Base-by-base conservation (phyloP, 257 asterid genomes). In the Verbascum thapsus region DNA sequence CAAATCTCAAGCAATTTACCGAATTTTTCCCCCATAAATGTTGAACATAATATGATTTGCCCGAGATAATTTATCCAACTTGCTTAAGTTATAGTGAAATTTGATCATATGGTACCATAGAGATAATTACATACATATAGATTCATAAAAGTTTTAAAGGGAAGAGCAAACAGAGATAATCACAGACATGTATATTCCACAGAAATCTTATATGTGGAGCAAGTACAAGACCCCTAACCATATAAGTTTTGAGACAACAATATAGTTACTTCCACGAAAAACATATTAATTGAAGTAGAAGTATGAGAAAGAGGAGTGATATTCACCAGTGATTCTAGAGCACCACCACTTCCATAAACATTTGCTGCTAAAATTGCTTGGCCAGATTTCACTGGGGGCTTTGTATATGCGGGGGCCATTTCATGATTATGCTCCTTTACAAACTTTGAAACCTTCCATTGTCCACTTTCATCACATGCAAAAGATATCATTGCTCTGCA, bases 381-480 rank as follows among this genome's bases (percentile, higher is more conserved):
- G 34, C 88, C 95, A 54, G 95, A 81, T 68, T 81, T 79, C 69
- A 75, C 63, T 10, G 67, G 55, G 38, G 89, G 90, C 83, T 81
- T 81, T 30, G 74, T 79, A 49, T 73, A 79, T 8, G 85, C 79
- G 2, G 73, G 82, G 52, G 86, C 77, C 95, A 81, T 79, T 57
- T 86, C 85, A 79, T 86, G 91, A 72, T 85, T 85, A 65, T 85
- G 95, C 66, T 80, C 90, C 85, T 81, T 85, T 0, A 66, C 64
- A 67, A 83, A 85, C 58, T 68, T 83, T 6, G 90, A 59, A 19
- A 81, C 95, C 68, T 81, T 83, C 95, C 95, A 86, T 19, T 76
- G 76, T 4, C 91, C 88, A 47, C 63, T 62, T 48, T 76, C 80
- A 54, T 77, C 83, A 17, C 91, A 81, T 8, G 78, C 67, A 23